These are phyloP conservation scores for Thielaviopsis musarum DNA, from an alignment of 2,329 filamentous ascomycete genomes.

Conservation along the genomic window DNA sequence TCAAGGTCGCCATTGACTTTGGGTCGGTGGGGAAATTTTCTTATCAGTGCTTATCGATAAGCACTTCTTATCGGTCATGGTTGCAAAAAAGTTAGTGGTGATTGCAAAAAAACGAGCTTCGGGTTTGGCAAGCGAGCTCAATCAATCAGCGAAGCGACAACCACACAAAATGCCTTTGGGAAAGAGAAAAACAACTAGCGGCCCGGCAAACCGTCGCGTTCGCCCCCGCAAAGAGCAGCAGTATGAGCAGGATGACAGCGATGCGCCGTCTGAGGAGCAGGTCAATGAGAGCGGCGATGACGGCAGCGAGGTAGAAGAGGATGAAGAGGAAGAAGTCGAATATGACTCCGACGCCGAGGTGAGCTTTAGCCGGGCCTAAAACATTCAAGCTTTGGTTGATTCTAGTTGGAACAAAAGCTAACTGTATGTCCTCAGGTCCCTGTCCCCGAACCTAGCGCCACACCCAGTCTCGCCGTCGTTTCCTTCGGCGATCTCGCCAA, in stretches of 20 bases:
- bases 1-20: neutral
- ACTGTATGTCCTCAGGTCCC: neutral
- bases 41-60: neutral
- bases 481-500: conserved; percentile 84
- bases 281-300: conserved; percentile 19
- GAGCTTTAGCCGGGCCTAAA: neutral
- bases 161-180: conserved; percentile 20
- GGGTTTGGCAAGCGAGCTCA: neutral
- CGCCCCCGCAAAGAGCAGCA: conserved; percentile 28
- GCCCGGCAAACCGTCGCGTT: conserved; percentile 26
- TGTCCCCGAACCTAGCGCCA: neutral
- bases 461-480: conserved; percentile 35
- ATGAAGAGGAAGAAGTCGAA: conserved; percentile 15
- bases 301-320: conserved; percentile 18
- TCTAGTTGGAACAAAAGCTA: neutral
- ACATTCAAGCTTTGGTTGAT: neutral
- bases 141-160: too few species aligned
- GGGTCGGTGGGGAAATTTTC: neutral
- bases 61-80: neutral
- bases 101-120: neutral
- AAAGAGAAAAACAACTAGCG: conserved; percentile 24
- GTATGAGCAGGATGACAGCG: conserved; percentile 22
- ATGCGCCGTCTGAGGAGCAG: conserved; percentile 18
- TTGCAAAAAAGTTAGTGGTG: neutral
- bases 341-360: conserved; percentile 11